Evolutionary conservation across 805 yeast genomes (phyloP).

Genomic region (Saccharomyces jurei): DNA sequence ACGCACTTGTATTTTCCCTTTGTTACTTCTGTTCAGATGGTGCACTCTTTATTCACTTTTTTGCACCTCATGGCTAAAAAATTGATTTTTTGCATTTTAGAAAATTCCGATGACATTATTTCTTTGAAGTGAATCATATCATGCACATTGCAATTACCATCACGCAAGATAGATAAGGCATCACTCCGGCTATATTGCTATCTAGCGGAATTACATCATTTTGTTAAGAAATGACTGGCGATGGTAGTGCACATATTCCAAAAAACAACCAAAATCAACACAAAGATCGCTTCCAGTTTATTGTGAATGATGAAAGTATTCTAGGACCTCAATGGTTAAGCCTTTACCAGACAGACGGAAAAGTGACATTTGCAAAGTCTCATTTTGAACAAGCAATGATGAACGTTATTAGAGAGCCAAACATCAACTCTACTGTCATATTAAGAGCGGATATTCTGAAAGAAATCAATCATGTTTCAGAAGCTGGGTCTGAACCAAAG

Average conservation of each 20-base stretch:
- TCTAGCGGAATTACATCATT: not conserved
- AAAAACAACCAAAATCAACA: not conserved
- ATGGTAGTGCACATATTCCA: not conserved
- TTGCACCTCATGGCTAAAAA: not conserved
- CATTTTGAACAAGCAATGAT: constrained; percentile 74
- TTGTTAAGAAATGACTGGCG: not conserved
- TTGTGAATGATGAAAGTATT: constrained; percentile 14
- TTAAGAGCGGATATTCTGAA: constrained; percentile 75
- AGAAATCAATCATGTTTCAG: constrained; percentile 5
- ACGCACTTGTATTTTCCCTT: not conserved
- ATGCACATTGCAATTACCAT: not conserved
- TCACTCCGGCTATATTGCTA: not conserved
- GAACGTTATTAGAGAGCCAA: constrained; percentile 73
- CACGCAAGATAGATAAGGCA: not conserved
- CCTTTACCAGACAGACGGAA: constrained; percentile 15
- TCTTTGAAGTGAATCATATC: not conserved
- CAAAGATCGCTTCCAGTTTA: constrained; percentile 15
- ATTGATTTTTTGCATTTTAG: not conserved
- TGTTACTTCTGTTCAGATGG: not conserved
- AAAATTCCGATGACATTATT: not conserved
- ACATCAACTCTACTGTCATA: constrained; percentile 85
- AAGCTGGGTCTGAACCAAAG: not conserved
- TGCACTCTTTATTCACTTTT: not conserved
- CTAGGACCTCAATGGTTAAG: constrained; percentile 26
- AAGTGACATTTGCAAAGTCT: constrained; percentile 21